Evolutionary conservation across 2,329 filamentous ascomycete genomes (phyloP), one percentile per base, ranked within the genome.

Genomic region (Paraphaeosphaeria minitans): DNA sequence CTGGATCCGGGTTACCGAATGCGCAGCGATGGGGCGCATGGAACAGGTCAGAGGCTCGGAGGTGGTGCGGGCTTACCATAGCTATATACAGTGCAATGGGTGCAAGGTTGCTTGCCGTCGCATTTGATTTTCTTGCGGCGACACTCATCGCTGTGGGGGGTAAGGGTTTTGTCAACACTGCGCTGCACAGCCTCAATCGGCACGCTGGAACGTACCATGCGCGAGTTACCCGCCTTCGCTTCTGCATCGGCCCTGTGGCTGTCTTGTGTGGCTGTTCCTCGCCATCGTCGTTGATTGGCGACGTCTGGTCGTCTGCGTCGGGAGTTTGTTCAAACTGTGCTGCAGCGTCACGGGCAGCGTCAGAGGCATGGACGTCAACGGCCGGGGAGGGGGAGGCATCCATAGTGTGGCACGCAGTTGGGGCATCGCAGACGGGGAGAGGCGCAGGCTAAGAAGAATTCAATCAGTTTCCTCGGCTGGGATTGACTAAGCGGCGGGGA

Each of bases 11-110:
- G 63, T 70, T 58, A 67, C 61, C 57, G n/a, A 7, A 16, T 39
- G 39, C 53, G 48, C 29, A 31, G 50, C 49, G 35, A 33, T 13
- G 48, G 45, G 45, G 55, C 48, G 43, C 55, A 39, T 41, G 16
- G 12, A 39, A 35, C n/a, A 47, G n/a, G n/a, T n/a, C n/a, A n/a
- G n/a, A n/a, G n/a, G n/a, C n/a, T n/a, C 33, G 37, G 29, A 54
- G 22, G 39, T 33, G 53, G 46, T 41, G 29, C 22, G 48, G 33
- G 59, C 74, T 49, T 66, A 97, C 95, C 94, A 82, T 99, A 99
- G 75, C 93, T 97, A 78, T 99, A 99, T 51, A 98, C 93, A 12
- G 93, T 96, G 77, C 95, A 99, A 78, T 98, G 95, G 0, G 93
- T 97, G 66, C 82, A 84, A 8, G 82, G 82, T 70, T 84, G 81